Conservation (phyloP, 2,329 filamentous ascomycete species). For the Epichloe typhina region DNA sequence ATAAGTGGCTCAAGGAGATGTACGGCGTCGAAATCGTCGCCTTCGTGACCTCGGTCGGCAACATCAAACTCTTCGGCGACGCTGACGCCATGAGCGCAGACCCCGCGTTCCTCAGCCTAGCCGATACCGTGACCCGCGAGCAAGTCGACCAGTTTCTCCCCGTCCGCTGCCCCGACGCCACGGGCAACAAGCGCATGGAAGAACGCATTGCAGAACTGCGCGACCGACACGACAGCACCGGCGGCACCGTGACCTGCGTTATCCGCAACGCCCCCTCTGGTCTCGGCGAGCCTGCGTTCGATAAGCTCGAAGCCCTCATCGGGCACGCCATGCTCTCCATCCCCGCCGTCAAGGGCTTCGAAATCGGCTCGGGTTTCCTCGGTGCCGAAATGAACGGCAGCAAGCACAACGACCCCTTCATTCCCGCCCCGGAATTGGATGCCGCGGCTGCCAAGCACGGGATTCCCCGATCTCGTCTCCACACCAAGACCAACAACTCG, state of each 20-base stretch:
- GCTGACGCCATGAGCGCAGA: slow-evolving; percentile 49
- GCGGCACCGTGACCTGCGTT: slow-evolving; percentile 88
- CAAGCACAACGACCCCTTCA: slow-evolving; percentile 69
- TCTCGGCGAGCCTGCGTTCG: slow-evolving; percentile 86
- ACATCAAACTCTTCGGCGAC: slow-evolving; percentile 22
- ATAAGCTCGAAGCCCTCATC: slow-evolving; percentile 85
- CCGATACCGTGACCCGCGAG: slow-evolving; percentile 58
- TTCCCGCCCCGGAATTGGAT: slow-evolving; percentile 25
- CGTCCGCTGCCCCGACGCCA: slow-evolving; percentile 68
- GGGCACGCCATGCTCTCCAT: slow-evolving; percentile 93
- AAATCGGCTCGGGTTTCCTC: slow-evolving; percentile 84
- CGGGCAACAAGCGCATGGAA: slow-evolving; percentile 58
- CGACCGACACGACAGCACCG: slow-evolving; percentile 76
- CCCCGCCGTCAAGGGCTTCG: slow-evolving; percentile 89
- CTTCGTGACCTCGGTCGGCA: slow-evolving; percentile 77
- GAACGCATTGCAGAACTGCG: slow-evolving; percentile 64
- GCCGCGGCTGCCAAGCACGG: slow-evolving; percentile 33
- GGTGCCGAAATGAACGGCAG: slow-evolving; percentile 79
- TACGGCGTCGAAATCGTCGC: slow-evolving; percentile 86
- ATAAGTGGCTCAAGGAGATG: slow-evolving; percentile 74
- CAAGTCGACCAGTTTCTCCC: slow-evolving; percentile 76
- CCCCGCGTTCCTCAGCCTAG: slow-evolving; percentile 63
- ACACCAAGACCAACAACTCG: slow-evolving; percentile 87
- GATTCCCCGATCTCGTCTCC: slow-evolving; percentile 47
- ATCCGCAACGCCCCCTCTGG: slow-evolving; percentile 76